Evolutionary conservation across 331 rosid genomes (phyloP).

Genomic region (Cydonia oblonga): DNA sequence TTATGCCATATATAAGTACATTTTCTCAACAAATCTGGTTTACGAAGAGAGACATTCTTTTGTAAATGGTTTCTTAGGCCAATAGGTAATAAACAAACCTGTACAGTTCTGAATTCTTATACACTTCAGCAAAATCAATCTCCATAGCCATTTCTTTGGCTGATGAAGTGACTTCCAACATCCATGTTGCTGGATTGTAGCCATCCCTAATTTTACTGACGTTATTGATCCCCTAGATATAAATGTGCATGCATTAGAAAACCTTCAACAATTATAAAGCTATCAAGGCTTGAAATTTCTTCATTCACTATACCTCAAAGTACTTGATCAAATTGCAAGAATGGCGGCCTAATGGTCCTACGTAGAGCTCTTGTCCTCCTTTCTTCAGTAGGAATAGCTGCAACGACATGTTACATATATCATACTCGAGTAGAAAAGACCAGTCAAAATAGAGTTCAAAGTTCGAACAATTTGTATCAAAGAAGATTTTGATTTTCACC

Average conservation of each 20-base stretch:
- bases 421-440: neutral
- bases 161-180: slow-evolving; percentile 46
- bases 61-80: neutral
- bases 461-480: neutral
- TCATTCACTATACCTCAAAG: slow-evolving; percentile 39
- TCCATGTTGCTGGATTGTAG: slow-evolving; percentile 68
- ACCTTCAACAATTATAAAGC: neutral
- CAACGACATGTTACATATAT: slow-evolving; percentile 3
- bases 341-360: slow-evolving; percentile 57
- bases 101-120: slow-evolving; percentile 43
- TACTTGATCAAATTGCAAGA: slow-evolving; percentile 41
- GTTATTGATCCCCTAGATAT: slow-evolving; percentile 33
- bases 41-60: neutral
- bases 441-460: neutral
- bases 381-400: slow-evolving; percentile 64
- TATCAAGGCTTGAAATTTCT: neutral
- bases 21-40: neutral
- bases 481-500: neutral
- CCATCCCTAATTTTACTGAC: slow-evolving; percentile 44
- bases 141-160: slow-evolving; percentile 42
- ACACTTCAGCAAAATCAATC: slow-evolving; percentile 43
- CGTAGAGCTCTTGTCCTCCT: slow-evolving; percentile 61
- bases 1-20: neutral
- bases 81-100: slow-evolving; percentile 23
- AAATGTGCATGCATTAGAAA: neutral